Evolutionary conservation across 352 stramenopile species (phyloP), one percentile per base, ranked within the genome.

Genomic region (Blastocystis sp.): DNA sequence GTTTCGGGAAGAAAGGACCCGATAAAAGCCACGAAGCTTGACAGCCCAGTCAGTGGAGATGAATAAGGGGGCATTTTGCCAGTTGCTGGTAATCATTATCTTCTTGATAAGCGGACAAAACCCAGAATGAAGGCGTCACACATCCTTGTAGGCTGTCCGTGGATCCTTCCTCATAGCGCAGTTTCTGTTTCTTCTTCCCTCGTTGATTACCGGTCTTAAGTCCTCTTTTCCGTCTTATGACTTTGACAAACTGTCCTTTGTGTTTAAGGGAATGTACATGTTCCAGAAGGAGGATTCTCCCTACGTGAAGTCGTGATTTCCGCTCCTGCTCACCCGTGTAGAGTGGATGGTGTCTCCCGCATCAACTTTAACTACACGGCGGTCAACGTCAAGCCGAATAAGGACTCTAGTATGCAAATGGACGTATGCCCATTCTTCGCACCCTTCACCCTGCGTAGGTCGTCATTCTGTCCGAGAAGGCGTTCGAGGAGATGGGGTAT

Each of bases 341-440:
- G 71, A 17, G 24, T 34, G 3, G 52, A 81, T 43, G 71, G 71
- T 48, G 17, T 65, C 34, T 81, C 71, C 2, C 62, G 28, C 9
- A 81, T 81, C 34, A 81, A 19, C n/a, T 64, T 81, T 40, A 81
- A 81, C 40, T 81, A 81, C 42, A 81, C 71, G 19, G 71, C 71
- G 19, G 34, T 40, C 3, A 61, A 64, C 21, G 9, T 81, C 24
- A 68, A 81, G 57, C 71, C 71, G 10, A 64, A 63, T 81, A 38
- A 21, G 14, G 71, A 81, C 14, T 64, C 71, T 45, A n/a, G 38
- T 21, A 34, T n/a, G 34, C 43, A 81, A 64, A 81, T 81, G 71
- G 71, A 81, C 28, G 71, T 81, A 38, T 59, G 45, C 6, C 63
- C 14, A 48, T n/a, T 24, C 14, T 52, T 40, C 45, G n/a, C 24